Conservation (phyloP, 495 filamentous ascomycete species). For the Aspergillus ellipticus region DNA sequence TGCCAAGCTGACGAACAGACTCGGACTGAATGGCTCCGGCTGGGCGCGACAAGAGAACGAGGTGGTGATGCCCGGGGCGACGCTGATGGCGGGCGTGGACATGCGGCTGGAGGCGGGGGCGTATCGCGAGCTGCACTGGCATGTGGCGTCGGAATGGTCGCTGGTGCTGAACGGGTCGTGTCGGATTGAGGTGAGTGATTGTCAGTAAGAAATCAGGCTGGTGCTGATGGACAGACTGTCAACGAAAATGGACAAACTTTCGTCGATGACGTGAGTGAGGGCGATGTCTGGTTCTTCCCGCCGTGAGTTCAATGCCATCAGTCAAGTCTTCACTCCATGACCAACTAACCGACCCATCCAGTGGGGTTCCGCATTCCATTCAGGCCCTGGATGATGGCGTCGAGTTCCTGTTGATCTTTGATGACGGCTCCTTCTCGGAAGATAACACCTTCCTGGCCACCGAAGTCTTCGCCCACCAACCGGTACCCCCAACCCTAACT, state of each 20-base stretch:
- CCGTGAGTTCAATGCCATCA: slow-evolving; percentile 18
- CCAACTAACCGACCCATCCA: slow-evolving; percentile 8
- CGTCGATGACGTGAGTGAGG: slow-evolving; percentile 60
- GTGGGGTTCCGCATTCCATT: slow-evolving; percentile 63
- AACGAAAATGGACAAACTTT: slow-evolving; percentile 62
- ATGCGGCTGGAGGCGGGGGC: slow-evolving; percentile 67
- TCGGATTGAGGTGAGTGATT: slow-evolving; percentile 40
- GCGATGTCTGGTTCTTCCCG: slow-evolving; percentile 73
- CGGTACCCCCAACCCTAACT: slow-evolving; percentile 11
- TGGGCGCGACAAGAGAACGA: slow-evolving; percentile 69
- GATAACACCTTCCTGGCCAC: slow-evolving; percentile 65
- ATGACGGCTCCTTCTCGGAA: slow-evolving; percentile 66
- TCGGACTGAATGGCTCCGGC: slow-evolving; percentile 55
- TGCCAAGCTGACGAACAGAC: slow-evolving; percentile 19
- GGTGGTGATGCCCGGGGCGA: slow-evolving; percentile 59
- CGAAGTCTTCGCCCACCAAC: slow-evolving; percentile 60
- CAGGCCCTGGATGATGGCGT: slow-evolving; percentile 61
- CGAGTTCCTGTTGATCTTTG: slow-evolving; percentile 69
- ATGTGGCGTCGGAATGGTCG: slow-evolving; percentile 65
- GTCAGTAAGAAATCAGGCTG: background rate
- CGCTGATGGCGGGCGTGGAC: slow-evolving; percentile 70
- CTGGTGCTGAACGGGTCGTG: slow-evolving; percentile 63
- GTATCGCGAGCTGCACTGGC: slow-evolving; percentile 73
- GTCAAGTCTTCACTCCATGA: background rate
- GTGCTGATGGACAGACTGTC: slow-evolving; percentile 39